phyloP scores from a whole-genome alignment of 164 flowering plant species.

The Magnolia sinica region DNA sequence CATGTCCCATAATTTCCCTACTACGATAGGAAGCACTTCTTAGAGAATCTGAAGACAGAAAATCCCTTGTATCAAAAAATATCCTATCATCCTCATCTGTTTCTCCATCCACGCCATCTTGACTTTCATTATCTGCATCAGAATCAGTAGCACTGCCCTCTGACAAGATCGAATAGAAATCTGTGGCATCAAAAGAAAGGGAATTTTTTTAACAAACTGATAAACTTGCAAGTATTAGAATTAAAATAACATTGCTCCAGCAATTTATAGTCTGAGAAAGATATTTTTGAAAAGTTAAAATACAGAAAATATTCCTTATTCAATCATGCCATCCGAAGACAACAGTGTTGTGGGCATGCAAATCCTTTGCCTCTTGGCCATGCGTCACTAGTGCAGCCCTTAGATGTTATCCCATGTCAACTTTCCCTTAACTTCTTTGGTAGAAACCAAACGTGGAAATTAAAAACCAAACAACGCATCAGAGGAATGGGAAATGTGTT shows the following conservation, averaged over 20 bases:
- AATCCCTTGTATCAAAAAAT: constrained; percentile 86
- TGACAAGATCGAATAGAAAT: constrained; percentile 90
- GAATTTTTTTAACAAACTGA: not conserved
- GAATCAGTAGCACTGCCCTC: constrained; percentile 85
- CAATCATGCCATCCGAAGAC: too few species aligned
- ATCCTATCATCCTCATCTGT: constrained; percentile 84
- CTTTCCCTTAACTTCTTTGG: too few species aligned
- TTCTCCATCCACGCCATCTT: constrained; percentile 80
- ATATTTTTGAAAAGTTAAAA: not conserved
- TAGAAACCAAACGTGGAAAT: too few species aligned
- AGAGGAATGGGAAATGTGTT: too few species aligned
- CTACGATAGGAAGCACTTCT: constrained; percentile 83
- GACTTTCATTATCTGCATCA: constrained; percentile 88
- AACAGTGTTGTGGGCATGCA: too few species aligned
- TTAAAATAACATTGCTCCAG: not conserved
- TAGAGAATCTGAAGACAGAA: constrained; percentile 64
- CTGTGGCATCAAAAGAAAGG: constrained; percentile 38
- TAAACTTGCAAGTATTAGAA: not conserved
- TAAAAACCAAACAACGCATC: too few species aligned
- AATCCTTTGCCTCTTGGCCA: too few species aligned
- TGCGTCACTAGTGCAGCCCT: too few species aligned
- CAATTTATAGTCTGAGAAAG: not conserved
- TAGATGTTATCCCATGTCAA: too few species aligned
- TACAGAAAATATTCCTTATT: too few species aligned
- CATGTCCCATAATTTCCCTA: constrained; percentile 57